Percentiles rank a stretch among this genome's conserved stretches.
Conservation (phyloP, 139 green algal species). For the Auxenochlorella pyrenoidosa region DNA sequence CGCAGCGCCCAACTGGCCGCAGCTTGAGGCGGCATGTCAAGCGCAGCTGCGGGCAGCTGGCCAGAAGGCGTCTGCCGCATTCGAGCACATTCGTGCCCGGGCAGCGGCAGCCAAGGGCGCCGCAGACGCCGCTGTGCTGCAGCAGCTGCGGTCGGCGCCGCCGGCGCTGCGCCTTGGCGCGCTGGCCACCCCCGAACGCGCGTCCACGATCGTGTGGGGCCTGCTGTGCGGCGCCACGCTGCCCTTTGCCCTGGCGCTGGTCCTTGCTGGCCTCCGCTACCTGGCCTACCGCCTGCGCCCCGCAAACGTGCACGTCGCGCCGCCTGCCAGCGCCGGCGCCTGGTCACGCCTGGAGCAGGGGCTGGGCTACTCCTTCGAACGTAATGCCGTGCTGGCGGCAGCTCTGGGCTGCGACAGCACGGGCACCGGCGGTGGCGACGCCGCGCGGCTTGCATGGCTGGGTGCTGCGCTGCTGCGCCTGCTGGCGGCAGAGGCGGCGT, state of each 20-base stretch:
- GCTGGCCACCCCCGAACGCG: not conserved
- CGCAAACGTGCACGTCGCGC: not conserved
- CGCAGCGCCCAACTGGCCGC: not conserved
- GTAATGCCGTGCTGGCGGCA: not conserved
- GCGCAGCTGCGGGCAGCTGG: not conserved
- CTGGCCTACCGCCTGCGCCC: conserved; percentile 11
- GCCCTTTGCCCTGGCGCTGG: conserved; percentile 6
- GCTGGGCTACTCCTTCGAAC: conserved; percentile 5
- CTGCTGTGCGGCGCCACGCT: not conserved
- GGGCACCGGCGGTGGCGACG: not conserved
- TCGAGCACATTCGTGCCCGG: not conserved
- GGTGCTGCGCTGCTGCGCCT: conserved; percentile 13
- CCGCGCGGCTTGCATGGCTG: conserved; percentile 38
- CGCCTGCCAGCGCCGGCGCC: not conserved
- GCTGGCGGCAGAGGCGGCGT: conserved; percentile 17
- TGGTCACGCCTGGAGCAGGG: not conserved
- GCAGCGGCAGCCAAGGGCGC: not conserved
- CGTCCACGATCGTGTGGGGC: not conserved
- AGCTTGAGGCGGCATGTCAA: not conserved
- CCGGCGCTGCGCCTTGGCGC: not conserved
- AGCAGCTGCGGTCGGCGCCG: not conserved
- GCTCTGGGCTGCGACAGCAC: not conserved
- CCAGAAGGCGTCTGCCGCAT: not conserved
- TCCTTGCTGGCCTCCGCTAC: not conserved
- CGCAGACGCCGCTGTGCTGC: conserved; percentile 20